Evolutionary conservation across 2,329 filamentous ascomycete genomes (phyloP).

Genomic region (Sporothrix luriei): DNA sequence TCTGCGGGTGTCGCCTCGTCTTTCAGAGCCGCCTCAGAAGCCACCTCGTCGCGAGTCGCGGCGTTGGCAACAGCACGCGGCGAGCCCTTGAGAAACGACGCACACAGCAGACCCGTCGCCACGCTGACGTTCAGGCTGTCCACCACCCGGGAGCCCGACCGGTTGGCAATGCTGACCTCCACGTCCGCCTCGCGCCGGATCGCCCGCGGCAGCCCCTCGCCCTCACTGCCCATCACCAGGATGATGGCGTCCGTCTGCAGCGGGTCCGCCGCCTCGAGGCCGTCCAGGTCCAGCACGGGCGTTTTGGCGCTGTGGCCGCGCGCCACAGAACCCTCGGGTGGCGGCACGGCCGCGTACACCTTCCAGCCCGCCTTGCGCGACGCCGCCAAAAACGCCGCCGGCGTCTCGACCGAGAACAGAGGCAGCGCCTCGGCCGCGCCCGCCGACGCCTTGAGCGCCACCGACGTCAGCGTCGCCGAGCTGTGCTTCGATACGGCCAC

Average conservation of each 20-base stretch:
- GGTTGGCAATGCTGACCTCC: slow-evolving; percentile 66
- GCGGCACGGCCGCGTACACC: slow-evolving; percentile 73
- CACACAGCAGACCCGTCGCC: slow-evolving; percentile 75
- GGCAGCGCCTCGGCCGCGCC: slow-evolving; percentile 82
- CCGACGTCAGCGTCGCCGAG: slow-evolving; percentile 72
- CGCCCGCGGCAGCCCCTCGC: slow-evolving; percentile 67
- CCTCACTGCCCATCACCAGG: slow-evolving; percentile 81
- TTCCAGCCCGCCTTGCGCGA: slow-evolving; percentile 76
- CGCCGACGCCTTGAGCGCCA: slow-evolving; percentile 83
- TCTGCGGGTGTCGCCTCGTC: neutral
- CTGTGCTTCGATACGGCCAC: slow-evolving; percentile 74
- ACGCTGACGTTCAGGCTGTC: slow-evolving; percentile 95
- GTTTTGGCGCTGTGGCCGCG: slow-evolving; percentile 35
- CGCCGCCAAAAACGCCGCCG: slow-evolving; percentile 67
- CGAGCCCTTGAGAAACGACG: slow-evolving; percentile 61
- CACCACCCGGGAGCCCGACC: slow-evolving; percentile 58
- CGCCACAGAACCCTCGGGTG: slow-evolving; percentile 38
- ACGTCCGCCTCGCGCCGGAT: slow-evolving; percentile 68
- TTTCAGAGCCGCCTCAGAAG: neutral
- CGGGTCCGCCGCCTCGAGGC: slow-evolving; percentile 55
- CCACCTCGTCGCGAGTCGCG: neutral
- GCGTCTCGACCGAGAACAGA: slow-evolving; percentile 69
- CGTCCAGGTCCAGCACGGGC: slow-evolving; percentile 54
- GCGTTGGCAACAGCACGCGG: neutral
- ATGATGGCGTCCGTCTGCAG: slow-evolving; percentile 67